Conservation (phyloP, 257 asterid species). For the Jasminum sambac region DNA sequence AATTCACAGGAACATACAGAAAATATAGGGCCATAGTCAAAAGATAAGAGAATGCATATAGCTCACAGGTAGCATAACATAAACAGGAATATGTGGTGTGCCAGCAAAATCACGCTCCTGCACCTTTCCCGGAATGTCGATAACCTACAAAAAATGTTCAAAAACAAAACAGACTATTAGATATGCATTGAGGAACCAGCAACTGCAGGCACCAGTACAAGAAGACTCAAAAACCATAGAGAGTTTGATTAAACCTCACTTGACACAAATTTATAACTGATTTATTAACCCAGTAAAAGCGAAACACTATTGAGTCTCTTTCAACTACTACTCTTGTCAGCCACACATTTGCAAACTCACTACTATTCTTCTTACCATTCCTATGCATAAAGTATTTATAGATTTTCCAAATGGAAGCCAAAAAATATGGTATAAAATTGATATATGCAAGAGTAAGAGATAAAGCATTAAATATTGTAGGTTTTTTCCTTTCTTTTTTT, state of each 20-base stretch:
- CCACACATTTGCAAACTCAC: no score
- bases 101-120: slow-evolving; percentile 86
- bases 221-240: slow-evolving; percentile 3
- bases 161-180: slow-evolving; percentile 23
- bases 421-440: not conserved
- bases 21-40: slow-evolving; percentile 7
- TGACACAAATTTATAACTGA: no score
- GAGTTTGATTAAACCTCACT: not conserved
- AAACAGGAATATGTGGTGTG: slow-evolving; percentile 81
- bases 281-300: no score
- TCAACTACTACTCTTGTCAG: no score
- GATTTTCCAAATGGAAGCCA: no score
- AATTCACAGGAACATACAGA: slow-evolving; percentile 18
- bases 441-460: not conserved
- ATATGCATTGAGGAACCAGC: slow-evolving; percentile 9
- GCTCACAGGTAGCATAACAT: slow-evolving; percentile 96
- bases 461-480: not conserved
- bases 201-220: slow-evolving; percentile 13
- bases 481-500: not conserved
- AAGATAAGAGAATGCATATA: slow-evolving; percentile 15
- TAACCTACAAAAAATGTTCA: slow-evolving; percentile 51
- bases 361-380: no score
- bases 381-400: no score
- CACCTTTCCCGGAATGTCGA: slow-evolving; percentile 59
- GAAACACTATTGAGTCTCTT: no score